Evolutionary conservation across 1,284 basidiomycete species (phyloP).

Genomic region (Naganishia sp.): DNA sequence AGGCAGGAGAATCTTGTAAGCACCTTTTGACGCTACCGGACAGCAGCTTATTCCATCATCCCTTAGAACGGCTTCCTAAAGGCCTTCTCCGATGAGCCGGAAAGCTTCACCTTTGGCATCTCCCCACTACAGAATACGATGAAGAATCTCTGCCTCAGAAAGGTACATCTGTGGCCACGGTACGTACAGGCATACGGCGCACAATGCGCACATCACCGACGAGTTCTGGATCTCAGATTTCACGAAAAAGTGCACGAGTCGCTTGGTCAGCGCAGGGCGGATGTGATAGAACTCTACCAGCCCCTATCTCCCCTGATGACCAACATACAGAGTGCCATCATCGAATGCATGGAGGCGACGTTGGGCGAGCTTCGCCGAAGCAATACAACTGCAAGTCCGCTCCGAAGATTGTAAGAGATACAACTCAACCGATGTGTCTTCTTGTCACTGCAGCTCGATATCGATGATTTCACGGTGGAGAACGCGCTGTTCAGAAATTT

Average conservation of each 20-base stretch:
- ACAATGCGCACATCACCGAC: neutral
- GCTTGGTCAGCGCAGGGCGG: conserved; percentile 77
- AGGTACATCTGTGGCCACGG: conserved; percentile 90
- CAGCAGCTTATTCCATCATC: neutral
- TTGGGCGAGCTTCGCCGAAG: conserved; percentile 87
- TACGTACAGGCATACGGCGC: conserved; percentile 46
- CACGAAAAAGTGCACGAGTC: conserved; percentile 80
- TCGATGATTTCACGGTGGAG: conserved; percentile 90
- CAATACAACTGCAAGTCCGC: conserved; percentile 67
- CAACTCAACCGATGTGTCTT: neutral
- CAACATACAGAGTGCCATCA: conserved; percentile 87
- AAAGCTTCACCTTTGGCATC: conserved; percentile 87
- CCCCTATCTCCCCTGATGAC: conserved; percentile 81
- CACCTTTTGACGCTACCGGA: neutral
- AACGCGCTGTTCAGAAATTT: conserved; percentile 95
- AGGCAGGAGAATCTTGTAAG: conserved; percentile 73
- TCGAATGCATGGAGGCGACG: conserved; percentile 92
- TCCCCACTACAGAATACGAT: conserved; percentile 89
- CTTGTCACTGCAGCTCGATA: conserved; percentile 68
- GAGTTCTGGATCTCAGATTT: conserved; percentile 62
- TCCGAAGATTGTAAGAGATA: too few relatives aligned
- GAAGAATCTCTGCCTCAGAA: conserved; percentile 84
- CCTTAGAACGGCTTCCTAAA: conserved; percentile 80
- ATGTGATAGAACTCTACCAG: conserved; percentile 91
- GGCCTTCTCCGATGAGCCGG: conserved; percentile 95